Evolutionary conservation across 192 early-diverging fungal genomes (phyloP).

Genomic region (Fimicolochytrium jonesii): DNA sequence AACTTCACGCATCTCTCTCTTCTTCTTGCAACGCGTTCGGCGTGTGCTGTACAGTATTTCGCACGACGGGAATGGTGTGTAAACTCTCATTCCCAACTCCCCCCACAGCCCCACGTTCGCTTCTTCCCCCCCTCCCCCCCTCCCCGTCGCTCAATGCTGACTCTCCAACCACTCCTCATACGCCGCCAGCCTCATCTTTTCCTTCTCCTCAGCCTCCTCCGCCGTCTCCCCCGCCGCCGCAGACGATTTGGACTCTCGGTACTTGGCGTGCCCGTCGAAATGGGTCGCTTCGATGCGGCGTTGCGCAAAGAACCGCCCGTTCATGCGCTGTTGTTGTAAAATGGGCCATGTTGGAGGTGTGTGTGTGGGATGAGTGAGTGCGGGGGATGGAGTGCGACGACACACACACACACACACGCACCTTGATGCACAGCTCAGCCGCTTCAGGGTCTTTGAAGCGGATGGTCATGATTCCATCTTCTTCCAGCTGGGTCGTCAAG

Average conservation of each 20-base stretch:
- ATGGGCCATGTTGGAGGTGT: too few relatives aligned
- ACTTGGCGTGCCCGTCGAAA: conserved; percentile 80
- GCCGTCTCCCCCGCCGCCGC: too few relatives aligned
- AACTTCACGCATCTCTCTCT: too few relatives aligned
- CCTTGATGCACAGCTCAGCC: conserved; percentile 81
- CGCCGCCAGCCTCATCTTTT: conserved; percentile 71
- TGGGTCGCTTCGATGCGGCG: conserved; percentile 71
- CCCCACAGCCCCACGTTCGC: too few relatives aligned
- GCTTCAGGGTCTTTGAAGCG: conserved; percentile 77
- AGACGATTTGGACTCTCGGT: conserved; percentile 49
- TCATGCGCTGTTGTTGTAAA: conserved; percentile 79
- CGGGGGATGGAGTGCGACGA: too few relatives aligned
- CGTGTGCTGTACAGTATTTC: too few relatives aligned
- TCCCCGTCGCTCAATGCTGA: conserved; percentile 13
- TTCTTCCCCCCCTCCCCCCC: neutral
- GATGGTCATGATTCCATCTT: conserved; percentile 83
- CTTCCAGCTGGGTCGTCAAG: conserved; percentile 36
- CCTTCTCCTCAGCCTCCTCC: conserved; percentile 64
- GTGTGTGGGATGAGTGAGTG: too few relatives aligned
- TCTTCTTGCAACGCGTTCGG: too few relatives aligned
- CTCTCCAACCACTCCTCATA: conserved; percentile 88
- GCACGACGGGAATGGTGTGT: too few relatives aligned
- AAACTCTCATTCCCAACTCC: too few relatives aligned
- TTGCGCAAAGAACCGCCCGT: conserved; percentile 87
- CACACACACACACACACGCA: too few relatives aligned